Conservation (phyloP, 192 early-diverging fungal genomes). For the Obelidium mucronatum region DNA sequence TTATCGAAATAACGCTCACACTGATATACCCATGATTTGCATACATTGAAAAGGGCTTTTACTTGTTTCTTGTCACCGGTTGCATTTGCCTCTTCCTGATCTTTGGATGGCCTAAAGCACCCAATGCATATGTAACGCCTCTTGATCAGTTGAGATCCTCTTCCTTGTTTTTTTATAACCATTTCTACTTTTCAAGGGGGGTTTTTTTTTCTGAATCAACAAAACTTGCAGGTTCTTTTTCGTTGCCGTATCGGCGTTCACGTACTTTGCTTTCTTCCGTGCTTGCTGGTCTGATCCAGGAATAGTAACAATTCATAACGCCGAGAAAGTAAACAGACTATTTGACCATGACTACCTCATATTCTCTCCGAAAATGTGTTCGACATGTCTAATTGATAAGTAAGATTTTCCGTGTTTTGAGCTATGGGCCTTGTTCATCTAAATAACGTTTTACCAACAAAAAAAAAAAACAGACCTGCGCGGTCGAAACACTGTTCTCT, state of each 20-base stretch:
- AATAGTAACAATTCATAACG: slow-evolving; percentile 42
- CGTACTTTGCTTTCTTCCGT: slow-evolving; percentile 44
- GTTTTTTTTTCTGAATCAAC: too few species aligned
- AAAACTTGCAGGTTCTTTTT: slow-evolving; percentile 33
- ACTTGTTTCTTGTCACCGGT: slow-evolving; percentile 43
- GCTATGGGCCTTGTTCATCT: not conserved
- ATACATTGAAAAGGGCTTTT: slow-evolving; percentile 44
- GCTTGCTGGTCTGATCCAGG: slow-evolving; percentile 52
- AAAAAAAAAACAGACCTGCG: slow-evolving; percentile 43
- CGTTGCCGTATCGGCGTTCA: slow-evolving; percentile 25
- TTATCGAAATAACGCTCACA: not conserved
- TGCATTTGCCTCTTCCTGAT: slow-evolving; percentile 43
- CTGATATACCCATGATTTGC: too few species aligned
- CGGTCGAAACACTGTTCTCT: slow-evolving; percentile 59
- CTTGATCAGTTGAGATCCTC: slow-evolving; percentile 41
- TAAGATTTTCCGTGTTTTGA: too few species aligned
- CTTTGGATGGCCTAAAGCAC: slow-evolving; percentile 43
- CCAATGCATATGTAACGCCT: slow-evolving; percentile 30
- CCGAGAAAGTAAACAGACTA: slow-evolving; percentile 25
- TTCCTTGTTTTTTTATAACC: not conserved
- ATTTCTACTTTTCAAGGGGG: too few species aligned
- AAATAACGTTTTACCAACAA: not conserved
- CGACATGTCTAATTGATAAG: slow-evolving; percentile 57
- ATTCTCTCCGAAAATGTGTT: slow-evolving; percentile 46
- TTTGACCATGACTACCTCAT: slow-evolving; percentile 56